A percentile compares a stretch with the other conserved stretches of the same genome.
phyloP scores from a whole-genome alignment of 306 rosid species.

The Geum urbanum region DNA sequence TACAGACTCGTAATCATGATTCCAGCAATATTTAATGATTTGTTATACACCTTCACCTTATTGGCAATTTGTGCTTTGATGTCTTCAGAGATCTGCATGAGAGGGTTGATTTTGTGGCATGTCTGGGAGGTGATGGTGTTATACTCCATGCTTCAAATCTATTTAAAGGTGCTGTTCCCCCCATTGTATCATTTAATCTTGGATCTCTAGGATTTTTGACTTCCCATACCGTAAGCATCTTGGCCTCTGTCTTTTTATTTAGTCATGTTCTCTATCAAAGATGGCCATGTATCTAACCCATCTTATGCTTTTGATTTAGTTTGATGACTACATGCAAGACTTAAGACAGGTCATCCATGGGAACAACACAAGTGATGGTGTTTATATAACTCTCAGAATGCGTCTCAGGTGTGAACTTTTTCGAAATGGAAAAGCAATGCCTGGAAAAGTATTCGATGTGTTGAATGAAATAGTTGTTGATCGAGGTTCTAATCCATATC shows the following conservation, averaged over 20 bases:
- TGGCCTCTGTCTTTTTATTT: constrained; percentile 10
- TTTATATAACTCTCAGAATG: constrained; percentile 94
- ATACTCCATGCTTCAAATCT: constrained; percentile 92
- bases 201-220: constrained; percentile 98
- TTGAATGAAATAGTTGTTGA: constrained; percentile 88
- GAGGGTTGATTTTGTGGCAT: constrained; percentile 96
- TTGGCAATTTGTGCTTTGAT: constrained; percentile 32
- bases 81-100: constrained; percentile 79
- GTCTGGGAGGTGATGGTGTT: constrained; percentile 99
- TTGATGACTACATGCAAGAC: constrained; percentile 70
- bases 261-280: not conserved
- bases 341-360: constrained; percentile 83
- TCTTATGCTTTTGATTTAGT: constrained; percentile 47
- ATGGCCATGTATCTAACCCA: constrained; percentile 22
- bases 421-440: constrained; percentile 82
- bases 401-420: constrained; percentile 91
- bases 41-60: constrained; percentile 17
- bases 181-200: constrained; percentile 91
- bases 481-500: constrained; percentile 99
- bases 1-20: constrained; percentile 25
- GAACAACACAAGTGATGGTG: constrained; percentile 74
- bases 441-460: constrained; percentile 90
- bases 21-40: constrained; percentile 18
- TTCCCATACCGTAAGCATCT: constrained; percentile 70
- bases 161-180: constrained; percentile 87